Percentiles rank a stretch among this genome's conserved stretches.
Conservation (phyloP, 1,284 basidiomycete genomes). For the Ganoderma multipileum region DNA sequence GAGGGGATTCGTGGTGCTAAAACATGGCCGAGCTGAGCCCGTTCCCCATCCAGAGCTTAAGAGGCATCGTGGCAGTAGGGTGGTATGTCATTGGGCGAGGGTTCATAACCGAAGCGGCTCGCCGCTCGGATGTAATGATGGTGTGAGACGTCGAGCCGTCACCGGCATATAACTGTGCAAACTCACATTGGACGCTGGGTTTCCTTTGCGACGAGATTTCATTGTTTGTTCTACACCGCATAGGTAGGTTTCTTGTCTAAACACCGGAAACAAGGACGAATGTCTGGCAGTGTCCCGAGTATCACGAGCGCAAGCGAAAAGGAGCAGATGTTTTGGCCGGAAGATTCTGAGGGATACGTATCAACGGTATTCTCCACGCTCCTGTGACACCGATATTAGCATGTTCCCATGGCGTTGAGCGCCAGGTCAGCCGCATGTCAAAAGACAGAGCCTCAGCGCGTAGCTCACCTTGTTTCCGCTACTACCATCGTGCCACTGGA, state of each 20-base stretch:
- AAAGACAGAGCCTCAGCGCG: background rate
- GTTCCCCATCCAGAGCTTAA: background rate
- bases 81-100: background rate
- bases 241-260: background rate
- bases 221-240: background rate
- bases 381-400: background rate
- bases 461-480: background rate
- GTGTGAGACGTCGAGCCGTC: background rate
- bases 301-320: background rate
- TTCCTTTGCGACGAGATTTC: background rate
- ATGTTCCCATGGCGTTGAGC: background rate
- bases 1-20: background rate
- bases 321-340: background rate
- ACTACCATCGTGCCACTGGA: background rate
- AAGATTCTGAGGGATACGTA: background rate
- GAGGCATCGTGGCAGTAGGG: background rate
- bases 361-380: background rate
- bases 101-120: background rate
- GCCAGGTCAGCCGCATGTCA: conserved; percentile 1
- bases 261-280: background rate
- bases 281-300: background rate
- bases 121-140: background rate
- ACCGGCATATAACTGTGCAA: background rate
- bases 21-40: background rate
- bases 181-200: background rate